Percentiles rank a stretch among this genome's conserved stretches.
These are phyloP conservation scores for Megacollybia marginata DNA, from an alignment of 768 basidiomycete genomes.

Conservation along the genomic window DNA sequence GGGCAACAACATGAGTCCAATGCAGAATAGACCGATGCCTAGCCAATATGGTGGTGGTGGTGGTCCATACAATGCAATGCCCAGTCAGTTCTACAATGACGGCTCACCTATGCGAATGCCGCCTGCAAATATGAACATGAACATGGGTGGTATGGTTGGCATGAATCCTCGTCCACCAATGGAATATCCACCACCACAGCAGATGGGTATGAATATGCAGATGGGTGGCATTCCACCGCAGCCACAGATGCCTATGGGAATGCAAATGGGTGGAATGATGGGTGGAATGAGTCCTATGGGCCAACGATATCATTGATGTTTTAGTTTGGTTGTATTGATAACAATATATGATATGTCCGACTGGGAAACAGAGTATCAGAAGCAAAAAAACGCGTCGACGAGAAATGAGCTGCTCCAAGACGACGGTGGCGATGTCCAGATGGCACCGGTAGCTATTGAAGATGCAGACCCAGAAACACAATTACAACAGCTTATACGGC, in stretches of 20 bases:
- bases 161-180: slow-evolving; percentile 22
- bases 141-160: slow-evolving; percentile 18
- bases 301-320: too few species aligned
- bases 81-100: slow-evolving; percentile 15
- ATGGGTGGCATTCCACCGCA: too few species aligned
- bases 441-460: background rate
- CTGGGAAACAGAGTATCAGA: background rate
- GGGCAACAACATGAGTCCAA: too few species aligned
- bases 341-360: background rate
- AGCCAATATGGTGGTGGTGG: background rate
- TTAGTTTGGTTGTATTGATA: too few species aligned
- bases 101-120: slow-evolving; percentile 16
- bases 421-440: slow-evolving; percentile 2
- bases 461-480: slow-evolving; percentile 38
- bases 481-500: slow-evolving; percentile 63
- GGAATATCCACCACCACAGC: slow-evolving; percentile 21
- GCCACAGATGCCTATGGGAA: slow-evolving; percentile 19
- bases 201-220: slow-evolving; percentile 18
- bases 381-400: background rate
- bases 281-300: slow-evolving; percentile 22
- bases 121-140: background rate
- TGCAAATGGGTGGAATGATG: slow-evolving; percentile 15
- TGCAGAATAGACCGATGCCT: too few species aligned
- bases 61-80: slow-evolving; percentile 7
- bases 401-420: slow-evolving; percentile 1